A percentile compares a stretch with the other conserved stretches of the same genome.
phyloP scores from a whole-genome alignment of 2,329 filamentous ascomycete genomes.

The Fusarium lyarnte region DNA sequence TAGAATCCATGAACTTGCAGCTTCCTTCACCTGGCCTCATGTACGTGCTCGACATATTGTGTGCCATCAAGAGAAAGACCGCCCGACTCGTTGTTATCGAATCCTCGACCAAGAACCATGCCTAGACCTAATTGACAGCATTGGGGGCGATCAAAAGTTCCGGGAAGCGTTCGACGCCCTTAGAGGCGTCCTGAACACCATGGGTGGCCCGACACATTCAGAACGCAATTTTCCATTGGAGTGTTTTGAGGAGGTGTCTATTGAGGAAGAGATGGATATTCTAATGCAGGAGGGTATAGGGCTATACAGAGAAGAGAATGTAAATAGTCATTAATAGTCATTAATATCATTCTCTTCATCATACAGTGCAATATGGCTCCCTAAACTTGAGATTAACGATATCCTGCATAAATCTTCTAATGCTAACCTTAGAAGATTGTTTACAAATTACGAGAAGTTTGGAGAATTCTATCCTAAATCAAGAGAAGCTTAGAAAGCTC shows the following conservation, averaged over 20 bases:
- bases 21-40: accelerated
- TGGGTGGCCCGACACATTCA: accelerated
- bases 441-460: too few species aligned
- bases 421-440: too few species aligned
- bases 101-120: accelerated
- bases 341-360: too few species aligned
- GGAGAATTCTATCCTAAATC: too few species aligned
- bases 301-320: accelerated
- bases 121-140: accelerated
- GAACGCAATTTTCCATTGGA: accelerated
- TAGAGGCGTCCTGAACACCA: accelerated
- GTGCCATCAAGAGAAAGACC: accelerated
- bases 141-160: accelerated
- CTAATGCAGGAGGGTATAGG: background rate
- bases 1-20: accelerated
- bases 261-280: background rate
- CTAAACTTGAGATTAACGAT: too few species aligned
- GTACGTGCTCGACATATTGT: accelerated
- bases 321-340: too few species aligned
- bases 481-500: too few species aligned
- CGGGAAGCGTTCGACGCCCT: accelerated
- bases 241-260: accelerated
- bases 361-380: too few species aligned
- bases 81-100: accelerated
- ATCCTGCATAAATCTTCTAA: too few species aligned